phyloP scores from a whole-genome alignment of 257 asterid genomes.

The Cynanchum wilfordii region DNA sequence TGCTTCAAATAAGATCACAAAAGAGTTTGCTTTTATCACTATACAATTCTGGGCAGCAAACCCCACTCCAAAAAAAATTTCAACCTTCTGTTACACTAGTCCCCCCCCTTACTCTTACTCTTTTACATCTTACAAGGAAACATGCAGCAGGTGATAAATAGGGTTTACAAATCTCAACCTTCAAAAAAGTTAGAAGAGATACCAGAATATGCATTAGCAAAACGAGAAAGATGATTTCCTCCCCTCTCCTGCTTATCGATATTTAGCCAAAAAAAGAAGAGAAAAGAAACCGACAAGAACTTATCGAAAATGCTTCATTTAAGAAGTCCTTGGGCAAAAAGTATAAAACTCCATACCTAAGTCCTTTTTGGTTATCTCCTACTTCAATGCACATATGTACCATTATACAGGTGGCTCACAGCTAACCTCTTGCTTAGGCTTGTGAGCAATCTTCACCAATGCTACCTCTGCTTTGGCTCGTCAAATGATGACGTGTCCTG shows the following conservation, averaged over 20 bases:
- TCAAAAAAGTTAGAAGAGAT: background rate
- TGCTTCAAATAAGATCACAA: background rate
- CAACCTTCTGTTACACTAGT: background rate
- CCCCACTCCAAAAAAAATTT: background rate
- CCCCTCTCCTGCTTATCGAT: background rate
- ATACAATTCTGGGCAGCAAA: background rate
- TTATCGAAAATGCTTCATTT: background rate
- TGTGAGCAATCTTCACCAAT: slow-evolving; percentile 6
- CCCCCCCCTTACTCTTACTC: background rate
- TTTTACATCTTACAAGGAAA: background rate
- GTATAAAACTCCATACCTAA: background rate
- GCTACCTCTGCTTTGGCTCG: slow-evolving; percentile 25
- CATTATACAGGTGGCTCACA: background rate
- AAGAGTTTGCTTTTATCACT: background rate
- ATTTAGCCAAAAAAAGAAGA: background rate
- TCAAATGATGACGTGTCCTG: slow-evolving; percentile 12
- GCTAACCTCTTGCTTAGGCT: background rate
- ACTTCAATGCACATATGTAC: slow-evolving; percentile 17
- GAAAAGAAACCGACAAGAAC: background rate
- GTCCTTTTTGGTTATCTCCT: slow-evolving; percentile 8
- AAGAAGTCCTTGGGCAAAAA: background rate
- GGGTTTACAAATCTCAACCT: slow-evolving; percentile 11
- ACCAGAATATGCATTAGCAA: slow-evolving; percentile 1
- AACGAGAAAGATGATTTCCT: background rate
- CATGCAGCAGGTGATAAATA: background rate